Base-by-base conservation (phyloP, 169 alveolate species). In the Neospora caninum region DNA sequence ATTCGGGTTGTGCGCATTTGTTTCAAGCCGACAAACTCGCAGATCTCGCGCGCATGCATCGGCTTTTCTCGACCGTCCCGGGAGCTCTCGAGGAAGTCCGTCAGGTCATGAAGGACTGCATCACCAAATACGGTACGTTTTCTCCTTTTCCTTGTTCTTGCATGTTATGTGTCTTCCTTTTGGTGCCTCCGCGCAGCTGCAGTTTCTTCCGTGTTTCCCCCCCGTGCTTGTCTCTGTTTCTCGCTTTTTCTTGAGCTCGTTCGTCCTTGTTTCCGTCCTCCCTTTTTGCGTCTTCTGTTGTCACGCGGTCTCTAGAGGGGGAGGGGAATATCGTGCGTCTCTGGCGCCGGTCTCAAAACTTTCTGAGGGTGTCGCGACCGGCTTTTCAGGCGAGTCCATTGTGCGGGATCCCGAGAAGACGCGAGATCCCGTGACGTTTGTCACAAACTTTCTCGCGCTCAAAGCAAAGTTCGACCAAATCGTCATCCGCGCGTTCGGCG, bases 1-100 rank as follows among this genome's bases (percentile, higher is more conserved):
- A 67, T 43, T 49, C 78, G 20, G 94, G 94, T 36, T 80, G 53
- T 53, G 29, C 43, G 38, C 69, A 16, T 22, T 13, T 91, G 22
- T 41, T 91, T 6, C 36, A 22, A 0, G 39, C 45, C 0, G 89
- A 91, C 54, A 70, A 49, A 45, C 13, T 78, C 38, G 89, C 45
- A 38, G 94, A 91, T 20, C 80, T 91, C 39, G 36, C 43, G 43
- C 94, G 86, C 39, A 91, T 91, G 89, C 64, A 78, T 39, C 27
- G 49, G 18, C 94, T 91, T 0, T 91, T 91, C 78, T 0, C 45
- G 10, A 27, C 64, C 25, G 83, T 73, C 27, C 91, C 82, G 18
- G 82, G 45, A 22, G 80, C 91, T 0, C 69, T 80, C 16, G 88
- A 49, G 80, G 91, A 78, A 39, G 42, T 91, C 49, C 54, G 54